phyloP scores from a whole-genome alignment of 768 basidiomycete species.

The Mycena haematopus region DNA sequence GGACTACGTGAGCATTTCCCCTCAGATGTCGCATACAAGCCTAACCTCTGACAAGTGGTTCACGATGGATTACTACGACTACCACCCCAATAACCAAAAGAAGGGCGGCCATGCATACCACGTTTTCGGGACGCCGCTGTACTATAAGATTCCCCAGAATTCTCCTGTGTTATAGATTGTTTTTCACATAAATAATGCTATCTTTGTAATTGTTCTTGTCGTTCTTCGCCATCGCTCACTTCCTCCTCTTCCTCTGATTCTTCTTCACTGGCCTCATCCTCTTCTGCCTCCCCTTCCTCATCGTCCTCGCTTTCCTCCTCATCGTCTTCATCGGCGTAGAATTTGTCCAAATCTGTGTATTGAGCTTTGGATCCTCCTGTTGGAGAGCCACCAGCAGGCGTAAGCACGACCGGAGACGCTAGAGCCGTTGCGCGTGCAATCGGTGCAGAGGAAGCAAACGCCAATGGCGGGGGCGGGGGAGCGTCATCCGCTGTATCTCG shows the following conservation, averaged over 20 bases:
- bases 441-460: conserved; percentile 45
- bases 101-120: conserved; percentile 70
- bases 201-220: conserved; percentile 1
- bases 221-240: conserved; percentile 34
- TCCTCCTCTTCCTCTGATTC: conserved; percentile 42
- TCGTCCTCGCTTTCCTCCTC: conserved; percentile 39
- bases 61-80: conserved; percentile 69
- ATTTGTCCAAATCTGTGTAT: conserved; percentile 73
- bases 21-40: background rate
- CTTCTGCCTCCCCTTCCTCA: conserved; percentile 36
- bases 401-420: conserved; percentile 59
- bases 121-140: conserved; percentile 74
- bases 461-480: conserved; percentile 39
- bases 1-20: conserved; percentile 57
- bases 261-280: conserved; percentile 31
- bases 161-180: conserved; percentile 40
- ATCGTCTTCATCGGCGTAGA: conserved; percentile 62
- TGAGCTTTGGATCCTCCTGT: conserved; percentile 47
- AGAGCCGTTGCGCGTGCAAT: conserved; percentile 39
- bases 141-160: conserved; percentile 55
- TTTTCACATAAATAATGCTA: conserved; percentile 11
- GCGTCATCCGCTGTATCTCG: conserved; percentile 71
- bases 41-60: conserved; percentile 63
- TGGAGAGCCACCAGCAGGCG: conserved; percentile 55
- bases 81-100: conserved; percentile 58